Evolutionary conservation across 768 basidiomycete species (phyloP), one percentile per base, ranked within the genome.

Genomic region (Rhodotorula babjevae): DNA sequence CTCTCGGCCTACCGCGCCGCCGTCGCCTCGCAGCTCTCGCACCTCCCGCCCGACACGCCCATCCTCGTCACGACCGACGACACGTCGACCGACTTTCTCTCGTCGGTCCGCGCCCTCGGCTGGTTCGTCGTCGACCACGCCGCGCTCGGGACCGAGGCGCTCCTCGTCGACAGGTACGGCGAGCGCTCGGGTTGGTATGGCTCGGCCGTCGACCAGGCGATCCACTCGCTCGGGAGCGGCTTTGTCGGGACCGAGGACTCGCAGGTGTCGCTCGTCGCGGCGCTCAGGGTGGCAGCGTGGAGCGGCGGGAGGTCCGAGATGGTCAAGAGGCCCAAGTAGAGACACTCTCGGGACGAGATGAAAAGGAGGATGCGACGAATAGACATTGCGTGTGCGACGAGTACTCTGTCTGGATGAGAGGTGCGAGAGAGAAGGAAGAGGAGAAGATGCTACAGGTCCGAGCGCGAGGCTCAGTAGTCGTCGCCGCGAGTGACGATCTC

Each of bases 401-500:
- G 19, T 21, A 49, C 47, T 21, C 47, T 19, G 18, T 49, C 47
- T 49, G 15, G 47, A 36, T 36, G 36, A 36, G 36, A 36, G 36
- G 36, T 5, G 36, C 4, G 36, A 36, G 36, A 36, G 36, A 36
- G 36, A 36, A 36, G 9, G 47, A 9, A 2, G 21, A 16, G 46
- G 18, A 52, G 25, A 5, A 25, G 33, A 19, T 31, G 55, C 29
- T 56, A 33, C 55, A 33, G 33, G 31, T 18, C 11, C 7, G 23
- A 11, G n/a, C 27, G 60, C 21, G 10, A 21, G 21, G 27, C 27
- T 65, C 76, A 84, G 71, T 84, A 84, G 69, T 84, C 84, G 63
- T 82, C 82, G 3, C 84, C 84, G 44, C 83, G 70, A 2, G 81
- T 81, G 14, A 84, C 83, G n/a, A 84, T 79, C 74, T 84, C 84